phyloP scores from a whole-genome alignment of 805 yeast genomes.

The Metschnikowia amazonensis region DNA sequence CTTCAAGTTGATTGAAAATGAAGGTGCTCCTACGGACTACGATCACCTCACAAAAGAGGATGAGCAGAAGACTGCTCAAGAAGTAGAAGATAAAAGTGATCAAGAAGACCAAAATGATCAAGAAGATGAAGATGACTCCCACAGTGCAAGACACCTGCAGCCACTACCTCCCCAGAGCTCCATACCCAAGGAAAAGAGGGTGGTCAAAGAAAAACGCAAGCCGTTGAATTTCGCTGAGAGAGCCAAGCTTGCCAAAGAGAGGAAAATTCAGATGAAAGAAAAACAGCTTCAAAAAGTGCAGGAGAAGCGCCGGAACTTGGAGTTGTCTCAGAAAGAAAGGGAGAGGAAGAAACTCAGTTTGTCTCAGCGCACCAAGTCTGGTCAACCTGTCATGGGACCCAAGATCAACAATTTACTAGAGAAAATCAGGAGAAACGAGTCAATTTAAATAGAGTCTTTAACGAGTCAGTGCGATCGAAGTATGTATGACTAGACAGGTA shows the following conservation, averaged over 20 bases:
- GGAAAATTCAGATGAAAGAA: conserved; percentile 41
- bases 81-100: neutral
- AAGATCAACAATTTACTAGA: conserved; percentile 74
- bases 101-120: conserved; percentile 5
- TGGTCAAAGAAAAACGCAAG: conserved; percentile 26
- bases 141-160: conserved; percentile 17
- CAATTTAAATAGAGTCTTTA: neutral
- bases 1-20: conserved; percentile 71
- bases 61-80: conserved; percentile 14
- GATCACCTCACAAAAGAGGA: conserved; percentile 19
- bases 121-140: conserved; percentile 13
- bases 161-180: conserved; percentile 17
- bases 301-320: conserved; percentile 33
- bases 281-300: conserved; percentile 39
- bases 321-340: conserved; percentile 38
- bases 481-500: no score
- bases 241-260: conserved; percentile 43
- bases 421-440: conserved; percentile 56
- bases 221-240: conserved; percentile 43
- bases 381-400: conserved; percentile 92
- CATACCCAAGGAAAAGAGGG: conserved; percentile 9
- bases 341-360: conserved; percentile 39
- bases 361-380: conserved; percentile 56
- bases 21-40: conserved; percentile 46
- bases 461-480: no score